phyloP scores from a whole-genome alignment of 805 yeast species.

The Lachancea thermotolerans region DNA sequence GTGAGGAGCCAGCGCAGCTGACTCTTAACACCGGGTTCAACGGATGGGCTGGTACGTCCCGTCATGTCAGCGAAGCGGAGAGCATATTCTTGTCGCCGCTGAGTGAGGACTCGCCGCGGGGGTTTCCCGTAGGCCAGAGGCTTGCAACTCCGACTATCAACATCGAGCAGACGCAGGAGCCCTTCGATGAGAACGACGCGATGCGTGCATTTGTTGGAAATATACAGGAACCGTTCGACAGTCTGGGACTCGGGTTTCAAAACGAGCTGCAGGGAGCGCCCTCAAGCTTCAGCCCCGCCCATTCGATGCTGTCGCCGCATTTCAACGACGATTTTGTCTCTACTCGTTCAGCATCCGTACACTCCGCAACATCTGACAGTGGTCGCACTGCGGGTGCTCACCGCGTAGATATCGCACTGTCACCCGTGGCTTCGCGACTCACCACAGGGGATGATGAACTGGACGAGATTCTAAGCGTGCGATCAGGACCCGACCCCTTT shows the following conservation, averaged over 20 bases:
- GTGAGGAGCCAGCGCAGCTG: neutral
- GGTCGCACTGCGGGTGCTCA: neutral
- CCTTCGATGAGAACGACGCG: neutral
- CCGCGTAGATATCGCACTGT: conserved; percentile 16
- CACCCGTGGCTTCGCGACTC: conserved; percentile 24
- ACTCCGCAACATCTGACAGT: conserved; percentile 1
- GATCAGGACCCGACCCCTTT: conserved; percentile 15
- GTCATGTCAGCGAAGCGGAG: neutral
- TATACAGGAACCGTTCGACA: neutral
- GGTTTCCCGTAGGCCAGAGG: neutral
- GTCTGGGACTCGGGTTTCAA: neutral
- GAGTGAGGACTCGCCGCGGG: conserved; percentile 1
- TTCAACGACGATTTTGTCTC: conserved; percentile 3
- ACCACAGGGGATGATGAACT: conserved; percentile 23
- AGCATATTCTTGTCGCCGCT: conserved; percentile 4
- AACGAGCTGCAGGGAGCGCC: neutral
- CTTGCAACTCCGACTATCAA: conserved; percentile 6
- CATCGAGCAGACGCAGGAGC: conserved; percentile 1
- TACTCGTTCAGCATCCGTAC: neutral
- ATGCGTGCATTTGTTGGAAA: neutral
- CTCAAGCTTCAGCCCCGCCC: neutral
- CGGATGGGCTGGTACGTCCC: too few species aligned
- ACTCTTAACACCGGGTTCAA: neutral
- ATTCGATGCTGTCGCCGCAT: conserved; percentile 1
- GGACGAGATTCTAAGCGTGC: conserved; percentile 27